A percentile compares a stretch with the other conserved stretches of the same genome.
Evolutionary conservation across 768 basidiomycete species (phyloP).

Genomic region (Ramaria rubella): DNA sequence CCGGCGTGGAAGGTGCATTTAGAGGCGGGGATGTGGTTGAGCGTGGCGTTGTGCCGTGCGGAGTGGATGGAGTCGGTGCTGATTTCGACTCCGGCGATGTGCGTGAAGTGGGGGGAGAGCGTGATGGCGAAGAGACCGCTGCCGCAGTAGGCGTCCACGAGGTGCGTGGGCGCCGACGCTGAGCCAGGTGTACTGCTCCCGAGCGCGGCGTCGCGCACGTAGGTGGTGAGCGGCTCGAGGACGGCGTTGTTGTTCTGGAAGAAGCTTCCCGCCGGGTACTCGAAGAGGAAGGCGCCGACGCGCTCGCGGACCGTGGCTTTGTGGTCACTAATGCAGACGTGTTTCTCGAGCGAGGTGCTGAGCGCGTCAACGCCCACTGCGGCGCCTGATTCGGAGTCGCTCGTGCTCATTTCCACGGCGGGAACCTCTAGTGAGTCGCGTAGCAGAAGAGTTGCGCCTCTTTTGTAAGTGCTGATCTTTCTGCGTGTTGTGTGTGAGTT

Average conservation of each 20-base stretch:
- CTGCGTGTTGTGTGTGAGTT: slow-evolving; percentile 30
- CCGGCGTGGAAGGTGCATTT: slow-evolving; percentile 70
- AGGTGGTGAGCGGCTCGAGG: slow-evolving; percentile 73
- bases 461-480: slow-evolving; percentile 73
- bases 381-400: slow-evolving; percentile 19
- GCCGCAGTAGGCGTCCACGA: slow-evolving; percentile 94
- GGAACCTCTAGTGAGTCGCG: slow-evolving; percentile 66
- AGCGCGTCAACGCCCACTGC: slow-evolving; percentile 30
- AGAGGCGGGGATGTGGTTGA: slow-evolving; percentile 51
- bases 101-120: slow-evolving; percentile 65
- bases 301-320: slow-evolving; percentile 74
- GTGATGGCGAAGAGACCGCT: slow-evolving; percentile 83
- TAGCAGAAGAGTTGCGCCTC: slow-evolving; percentile 83
- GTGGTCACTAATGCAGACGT: slow-evolving; percentile 81
- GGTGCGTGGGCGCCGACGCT: slow-evolving; percentile 53
- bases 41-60: slow-evolving; percentile 57
- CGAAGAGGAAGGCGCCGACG: slow-evolving; percentile 75
- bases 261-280: slow-evolving; percentile 83
- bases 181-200: background rate
- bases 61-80: slow-evolving; percentile 61
- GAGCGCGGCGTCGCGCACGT: slow-evolving; percentile 66
- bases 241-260: slow-evolving; percentile 99
- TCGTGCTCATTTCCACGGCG: slow-evolving; percentile 1
- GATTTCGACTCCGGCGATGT: slow-evolving; percentile 87
- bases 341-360: slow-evolving; percentile 40